Conservation (phyloP, 768 basidiomycete genomes). For the Flagelloscypha sp. region DNA sequence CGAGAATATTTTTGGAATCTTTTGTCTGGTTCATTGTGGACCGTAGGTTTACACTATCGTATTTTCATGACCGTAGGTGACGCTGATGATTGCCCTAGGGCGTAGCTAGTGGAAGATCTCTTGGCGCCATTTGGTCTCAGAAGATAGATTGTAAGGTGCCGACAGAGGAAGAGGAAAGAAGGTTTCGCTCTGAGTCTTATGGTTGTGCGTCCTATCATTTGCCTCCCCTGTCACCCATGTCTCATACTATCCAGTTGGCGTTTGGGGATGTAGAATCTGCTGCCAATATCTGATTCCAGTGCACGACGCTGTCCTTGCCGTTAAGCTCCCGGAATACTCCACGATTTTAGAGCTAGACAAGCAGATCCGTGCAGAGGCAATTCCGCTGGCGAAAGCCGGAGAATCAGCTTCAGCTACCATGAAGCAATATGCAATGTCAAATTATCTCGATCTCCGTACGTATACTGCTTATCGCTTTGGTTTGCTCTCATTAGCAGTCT, state of each 20-base stretch:
- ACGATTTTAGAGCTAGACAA: constrained; percentile 39
- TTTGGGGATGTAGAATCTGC: constrained; percentile 36
- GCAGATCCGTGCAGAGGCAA: constrained; percentile 33
- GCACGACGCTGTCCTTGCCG: constrained; percentile 30
- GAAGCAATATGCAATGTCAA: constrained; percentile 31
- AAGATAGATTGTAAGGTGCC: constrained; percentile 41
- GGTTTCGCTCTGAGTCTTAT: constrained; percentile 32
- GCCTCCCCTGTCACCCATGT: constrained; percentile 2
- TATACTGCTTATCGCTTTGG: constrained; percentile 6
- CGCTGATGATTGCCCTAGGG: constrained; percentile 22
- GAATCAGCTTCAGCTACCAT: constrained; percentile 29
- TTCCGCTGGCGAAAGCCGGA: constrained; percentile 15
- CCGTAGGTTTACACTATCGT: constrained; percentile 24
- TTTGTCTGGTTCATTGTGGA: constrained; percentile 40
- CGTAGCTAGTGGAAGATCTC: constrained; percentile 41
- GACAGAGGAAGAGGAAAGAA: constrained; percentile 35
- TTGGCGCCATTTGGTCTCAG: constrained; percentile 30
- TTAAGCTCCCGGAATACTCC: constrained; percentile 38
- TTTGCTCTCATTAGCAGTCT: constrained; percentile 11
- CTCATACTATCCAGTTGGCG: constrained; percentile 28
- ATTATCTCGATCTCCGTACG: constrained; percentile 39
- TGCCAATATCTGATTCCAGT: constrained; percentile 35
- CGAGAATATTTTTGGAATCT: constrained; percentile 51
- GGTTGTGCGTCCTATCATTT: constrained; percentile 31
- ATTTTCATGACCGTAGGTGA: constrained; percentile 1